These are phyloP conservation scores for Termitomyces sp. DNA, from an alignment of 768 basidiomycete species.

Conservation along the genomic window DNA sequence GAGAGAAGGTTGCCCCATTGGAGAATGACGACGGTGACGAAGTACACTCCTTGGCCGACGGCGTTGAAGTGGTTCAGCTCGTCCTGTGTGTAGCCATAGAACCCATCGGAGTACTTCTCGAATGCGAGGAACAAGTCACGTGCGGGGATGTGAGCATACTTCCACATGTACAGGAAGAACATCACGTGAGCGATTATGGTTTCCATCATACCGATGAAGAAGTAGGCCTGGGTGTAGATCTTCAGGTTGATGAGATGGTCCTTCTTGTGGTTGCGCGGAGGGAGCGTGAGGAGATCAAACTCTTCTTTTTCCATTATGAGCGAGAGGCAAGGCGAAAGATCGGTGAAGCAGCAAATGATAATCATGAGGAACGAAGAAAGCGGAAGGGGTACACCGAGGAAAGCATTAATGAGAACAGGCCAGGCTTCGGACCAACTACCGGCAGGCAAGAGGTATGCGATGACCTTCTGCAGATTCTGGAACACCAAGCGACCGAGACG, in stretches of 20 bases:
- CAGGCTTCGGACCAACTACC: conserved; percentile 58
- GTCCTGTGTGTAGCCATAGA: conserved; percentile 24
- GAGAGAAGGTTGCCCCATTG: conserved; percentile 39
- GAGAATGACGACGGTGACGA: conserved; percentile 39
- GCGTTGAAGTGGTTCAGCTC: conserved; percentile 30
- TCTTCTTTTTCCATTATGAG: conserved; percentile 18
- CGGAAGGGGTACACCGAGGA: conserved; percentile 55
- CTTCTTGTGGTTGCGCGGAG: conserved; percentile 15
- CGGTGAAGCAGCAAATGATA: conserved; percentile 18
- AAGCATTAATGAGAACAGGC: conserved; percentile 49
- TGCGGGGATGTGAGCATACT: conserved; percentile 30
- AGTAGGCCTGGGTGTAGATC: conserved; percentile 13
- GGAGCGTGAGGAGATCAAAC: conserved; percentile 16
- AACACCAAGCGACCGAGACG: conserved; percentile 56
- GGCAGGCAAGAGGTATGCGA: conserved; percentile 42
- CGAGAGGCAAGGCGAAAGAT: conserved; percentile 10
- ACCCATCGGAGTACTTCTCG: conserved; percentile 34
- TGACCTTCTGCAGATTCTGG: conserved; percentile 53
- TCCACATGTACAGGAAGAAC: conserved; percentile 36
- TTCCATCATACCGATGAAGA: conserved; percentile 16
- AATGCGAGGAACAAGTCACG: conserved; percentile 35
- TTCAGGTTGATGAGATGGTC: conserved; percentile 17
- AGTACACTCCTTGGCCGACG: conserved; percentile 34
- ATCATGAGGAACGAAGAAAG: conserved; percentile 36
- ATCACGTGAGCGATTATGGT: conserved; percentile 12